Evolutionary conservation across 768 basidiomycete genomes (phyloP), one percentile per base, ranked within the genome.

Genomic region (Mycena vitilis): DNA sequence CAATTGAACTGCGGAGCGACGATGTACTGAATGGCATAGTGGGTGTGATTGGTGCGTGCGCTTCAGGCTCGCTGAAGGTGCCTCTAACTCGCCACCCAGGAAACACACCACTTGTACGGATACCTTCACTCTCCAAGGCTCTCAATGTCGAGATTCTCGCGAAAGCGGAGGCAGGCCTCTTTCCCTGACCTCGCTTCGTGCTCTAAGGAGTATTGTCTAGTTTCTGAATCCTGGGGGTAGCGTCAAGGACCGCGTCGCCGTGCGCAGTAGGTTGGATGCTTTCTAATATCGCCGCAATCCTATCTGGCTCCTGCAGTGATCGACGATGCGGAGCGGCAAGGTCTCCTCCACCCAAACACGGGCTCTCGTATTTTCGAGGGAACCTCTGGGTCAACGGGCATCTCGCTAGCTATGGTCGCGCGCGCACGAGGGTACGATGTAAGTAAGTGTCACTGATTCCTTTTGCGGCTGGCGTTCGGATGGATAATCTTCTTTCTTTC

Each of bases 171-270:
- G 96, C 94, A 64, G 54, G 82, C 55, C 36, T 2, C 36, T 22
- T n/a, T 22, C 45, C 8, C n/a, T 51, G 2, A 7, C n/a, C 36
- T 38, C 30, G 47, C 58, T 44, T 37, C 62, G 60, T 45, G 57
- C 34, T 48, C 16, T 37, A 23, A 40, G 56, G 30, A 30, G 12
- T 44, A 4, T 36, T 30, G 13, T n/a, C 10, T 53, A 99, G 95
- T 99, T 91, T 76, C 77, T 99, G 67, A 99, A 99, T 79, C 97
- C 98, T 1, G 97, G 97, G 30, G 98, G 98, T 47, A 98, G 96
- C 61, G 93, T 98, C 57, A 99, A 99, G 78, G 98, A 99, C 78
- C 89, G 98, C 37, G 97, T 99, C n/a, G 97, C 96, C 0, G 78
- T 98, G 67, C 87, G 90, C 78, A 95, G 96, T 98, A 75, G 67